Evolutionary conservation across 2,329 filamentous ascomycete genomes (phyloP), one percentile per base, ranked within the genome.

Genomic region (Ceratocystis harringtonii): DNA sequence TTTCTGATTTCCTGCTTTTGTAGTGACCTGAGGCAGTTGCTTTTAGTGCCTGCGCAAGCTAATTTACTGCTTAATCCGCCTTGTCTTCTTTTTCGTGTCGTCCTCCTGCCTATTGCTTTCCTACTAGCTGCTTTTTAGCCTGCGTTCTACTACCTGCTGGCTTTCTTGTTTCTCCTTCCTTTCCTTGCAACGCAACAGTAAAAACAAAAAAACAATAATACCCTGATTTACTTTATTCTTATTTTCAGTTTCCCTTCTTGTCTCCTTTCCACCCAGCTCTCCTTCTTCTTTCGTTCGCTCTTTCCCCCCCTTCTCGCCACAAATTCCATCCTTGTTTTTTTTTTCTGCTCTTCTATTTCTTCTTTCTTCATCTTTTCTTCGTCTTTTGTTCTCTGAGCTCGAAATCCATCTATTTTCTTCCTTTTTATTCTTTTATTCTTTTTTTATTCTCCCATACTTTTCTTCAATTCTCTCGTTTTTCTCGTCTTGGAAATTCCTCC

Each of bases 241-340:
- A 32, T 61, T 57, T 61, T 17, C 64, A 30, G 45, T 43, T 64
- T 28, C 45, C 62, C 50, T 55, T 36, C 41, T 41, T 36, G 17
- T 60, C 57, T 60, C 28, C 32, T 60, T 6, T 57, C 52, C 43
- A 28, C 41, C 44, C 28, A 7, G 48, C n/a, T 41, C 41, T 65
- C 44, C 44, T 15, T 32, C 36, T 58, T 58, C 44, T 44, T 62
- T 30, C 58, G 3, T 50, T 50, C 25, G 22, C 22, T 22, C 22
- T 22, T 61, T 41, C 28, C 41, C 17, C 17, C 22, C 25, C 57
- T 25, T 19, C 44, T 62, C 30, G 36, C 45, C 64, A 61, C 30
- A 44, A 50, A 25, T 62, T 61, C 43, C 44, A 30, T 62, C 32
- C 28, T 62, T 65, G 44, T 43, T 62, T 41, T 65, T 44, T 28